Percentiles rank a stretch among this genome's conserved stretches.
Evolutionary conservation across 306 rosid species (phyloP).

Genomic region (Glycine soja): DNA sequence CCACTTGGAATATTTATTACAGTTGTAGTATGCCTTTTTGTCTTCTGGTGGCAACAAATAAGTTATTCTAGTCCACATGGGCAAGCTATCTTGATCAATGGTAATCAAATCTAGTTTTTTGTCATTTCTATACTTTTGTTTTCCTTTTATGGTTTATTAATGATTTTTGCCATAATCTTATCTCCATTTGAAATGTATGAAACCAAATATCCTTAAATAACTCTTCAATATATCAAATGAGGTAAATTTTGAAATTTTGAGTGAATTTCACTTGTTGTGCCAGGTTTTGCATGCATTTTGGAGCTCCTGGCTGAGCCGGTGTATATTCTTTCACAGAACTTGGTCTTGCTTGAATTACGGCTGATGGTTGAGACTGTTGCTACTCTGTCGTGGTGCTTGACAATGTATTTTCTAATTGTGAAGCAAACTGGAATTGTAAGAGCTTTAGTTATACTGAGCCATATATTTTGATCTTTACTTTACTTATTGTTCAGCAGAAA

Average conservation of each 20-base stretch:
- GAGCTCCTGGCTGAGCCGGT: conserved; percentile 96
- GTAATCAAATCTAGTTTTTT: conserved; percentile 49
- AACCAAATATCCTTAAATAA: conserved; percentile 30
- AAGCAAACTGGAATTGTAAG: conserved; percentile 74
- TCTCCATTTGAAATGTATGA: neutral
- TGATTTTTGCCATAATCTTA: conserved; percentile 28
- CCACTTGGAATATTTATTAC: conserved; percentile 83
- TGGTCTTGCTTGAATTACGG: conserved; percentile 81
- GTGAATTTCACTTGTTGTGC: conserved; percentile 47
- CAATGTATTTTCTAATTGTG: conserved; percentile 73
- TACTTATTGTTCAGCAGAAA: conserved; percentile 21
- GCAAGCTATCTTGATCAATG: conserved; percentile 91
- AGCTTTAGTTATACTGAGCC: conserved; percentile 34
- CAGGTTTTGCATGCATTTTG: conserved; percentile 89
- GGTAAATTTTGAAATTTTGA: conserved; percentile 20
- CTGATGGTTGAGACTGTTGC: conserved; percentile 85
- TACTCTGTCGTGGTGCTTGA: conserved; percentile 82
- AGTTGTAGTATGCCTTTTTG: conserved; percentile 64
- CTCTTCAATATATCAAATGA: conserved; percentile 19
- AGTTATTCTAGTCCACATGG: conserved; percentile 72
- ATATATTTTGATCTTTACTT: conserved; percentile 30
- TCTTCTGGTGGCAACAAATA: conserved; percentile 83
- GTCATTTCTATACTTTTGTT: neutral
- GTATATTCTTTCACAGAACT: conserved; percentile 88
- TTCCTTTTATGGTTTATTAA: conserved; percentile 21